Percentiles rank a stretch among this genome's conserved stretches.
Evolutionary conservation across 306 rosid species (phyloP).

Genomic region (Pterocarpus santalinus): DNA sequence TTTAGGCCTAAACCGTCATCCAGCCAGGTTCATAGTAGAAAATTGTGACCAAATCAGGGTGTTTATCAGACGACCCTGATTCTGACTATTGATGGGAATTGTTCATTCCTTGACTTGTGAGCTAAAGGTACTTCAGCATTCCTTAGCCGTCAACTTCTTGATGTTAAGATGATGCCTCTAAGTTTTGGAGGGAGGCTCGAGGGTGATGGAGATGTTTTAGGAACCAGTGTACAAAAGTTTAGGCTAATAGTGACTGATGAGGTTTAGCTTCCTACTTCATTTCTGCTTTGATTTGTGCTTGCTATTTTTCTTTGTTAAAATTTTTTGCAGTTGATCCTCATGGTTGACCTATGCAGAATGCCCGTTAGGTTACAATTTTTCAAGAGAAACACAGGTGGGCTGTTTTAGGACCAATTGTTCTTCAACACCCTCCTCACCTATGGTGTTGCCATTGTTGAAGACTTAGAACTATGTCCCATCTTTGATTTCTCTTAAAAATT

Average conservation of each 20-base stretch:
- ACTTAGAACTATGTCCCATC: neutral
- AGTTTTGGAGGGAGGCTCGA: conserved; percentile 37
- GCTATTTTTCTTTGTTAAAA: conserved; percentile 4
- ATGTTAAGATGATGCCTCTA: conserved; percentile 39
- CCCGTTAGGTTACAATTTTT: neutral
- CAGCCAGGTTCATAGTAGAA: conserved; percentile 57
- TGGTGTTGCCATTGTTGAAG: neutral
- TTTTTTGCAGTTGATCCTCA: neutral
- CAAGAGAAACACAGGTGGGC: neutral
- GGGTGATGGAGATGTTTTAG: conserved; percentile 28
- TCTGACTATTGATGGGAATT: conserved; percentile 49
- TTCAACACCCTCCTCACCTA: too few species aligned
- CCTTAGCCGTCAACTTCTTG: conserved; percentile 36
- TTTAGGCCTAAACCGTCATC: conserved; percentile 60
- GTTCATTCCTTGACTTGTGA: conserved; percentile 76
- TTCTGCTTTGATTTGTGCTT: conserved; percentile 11
- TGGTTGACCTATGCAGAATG: conserved; percentile 22
- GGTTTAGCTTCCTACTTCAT: conserved; percentile 31
- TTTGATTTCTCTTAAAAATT: neutral
- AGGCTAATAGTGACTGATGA: conserved; percentile 30
- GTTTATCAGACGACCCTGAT: conserved; percentile 35
- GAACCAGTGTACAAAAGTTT: conserved; percentile 49
- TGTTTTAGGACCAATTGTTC: conserved; percentile 2
- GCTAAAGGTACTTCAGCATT: conserved; percentile 41
- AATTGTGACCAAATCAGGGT: conserved; percentile 56